A percentile compares a stretch with the other conserved stretches of the same genome.
Evolutionary conservation across 148 eudicot species (phyloP).

Genomic region (Persicaria tinctoria): DNA sequence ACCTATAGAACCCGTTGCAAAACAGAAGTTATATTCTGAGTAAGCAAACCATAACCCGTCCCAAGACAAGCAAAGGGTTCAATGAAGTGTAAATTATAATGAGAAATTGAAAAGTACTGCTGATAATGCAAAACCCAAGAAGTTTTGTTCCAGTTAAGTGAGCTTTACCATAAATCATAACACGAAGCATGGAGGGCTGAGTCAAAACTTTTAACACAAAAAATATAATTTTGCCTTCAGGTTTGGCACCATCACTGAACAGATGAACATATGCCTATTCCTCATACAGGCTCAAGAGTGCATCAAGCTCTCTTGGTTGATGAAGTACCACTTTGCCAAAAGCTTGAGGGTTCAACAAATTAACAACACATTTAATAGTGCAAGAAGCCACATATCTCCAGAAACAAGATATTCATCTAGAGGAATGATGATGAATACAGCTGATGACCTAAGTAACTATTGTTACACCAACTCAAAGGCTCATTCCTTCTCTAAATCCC

Average conservation of each 20-base stretch:
- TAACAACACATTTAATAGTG: neutral
- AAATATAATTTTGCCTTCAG: neutral
- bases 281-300: neutral
- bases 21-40: neutral
- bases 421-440: neutral
- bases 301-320: conserved; percentile 1
- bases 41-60: neutral
- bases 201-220: neutral
- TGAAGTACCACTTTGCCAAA: neutral
- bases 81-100: neutral
- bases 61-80: neutral
- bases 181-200: neutral
- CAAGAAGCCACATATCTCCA: neutral
- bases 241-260: neutral
- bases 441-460: neutral
- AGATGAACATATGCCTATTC: neutral
- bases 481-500: neutral
- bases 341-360: neutral
- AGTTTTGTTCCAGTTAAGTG: no score
- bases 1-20: neutral
- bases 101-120: neutral
- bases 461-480: neutral
- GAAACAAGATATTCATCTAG: neutral
- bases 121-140: no score
- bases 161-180: no score